phyloP scores from a whole-genome alignment of 2,329 filamentous ascomycete genomes.

The Rasamsonia emersonii region DNA sequence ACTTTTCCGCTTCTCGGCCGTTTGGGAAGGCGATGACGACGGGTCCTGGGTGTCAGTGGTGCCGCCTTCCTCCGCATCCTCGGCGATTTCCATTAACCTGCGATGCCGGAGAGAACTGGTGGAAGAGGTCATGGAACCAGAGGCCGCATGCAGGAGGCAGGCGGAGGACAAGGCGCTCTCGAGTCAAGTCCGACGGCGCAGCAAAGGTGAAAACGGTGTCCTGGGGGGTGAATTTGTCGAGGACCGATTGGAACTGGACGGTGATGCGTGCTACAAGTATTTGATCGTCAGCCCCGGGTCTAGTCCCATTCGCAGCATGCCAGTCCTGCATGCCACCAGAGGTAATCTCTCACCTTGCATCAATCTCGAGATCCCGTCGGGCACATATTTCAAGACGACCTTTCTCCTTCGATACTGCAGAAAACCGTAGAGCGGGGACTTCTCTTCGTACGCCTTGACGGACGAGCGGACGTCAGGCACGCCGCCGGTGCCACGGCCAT shows the following conservation, averaged over 20 bases:
- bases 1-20: slow-evolving; percentile 14
- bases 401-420: slow-evolving; percentile 82
- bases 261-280: slow-evolving; percentile 63
- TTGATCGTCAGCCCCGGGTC: slow-evolving; percentile 1
- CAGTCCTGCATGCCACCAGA: too few species aligned
- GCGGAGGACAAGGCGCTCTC: slow-evolving; percentile 81
- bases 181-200: slow-evolving; percentile 66
- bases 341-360: slow-evolving; percentile 89
- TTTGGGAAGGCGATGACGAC: slow-evolving; percentile 15
- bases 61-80: slow-evolving; percentile 75
- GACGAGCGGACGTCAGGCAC: slow-evolving; percentile 73
- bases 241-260: slow-evolving; percentile 55
- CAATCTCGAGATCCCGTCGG: slow-evolving; percentile 80
- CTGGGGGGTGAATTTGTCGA: slow-evolving; percentile 68
- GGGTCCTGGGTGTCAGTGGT: slow-evolving; percentile 46
- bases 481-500: slow-evolving; percentile 69
- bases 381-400: slow-evolving; percentile 86
- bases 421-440: slow-evolving; percentile 85
- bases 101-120: slow-evolving; percentile 68
- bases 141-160: slow-evolving; percentile 81
- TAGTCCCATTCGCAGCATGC: too few species aligned
- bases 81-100: slow-evolving; percentile 84
- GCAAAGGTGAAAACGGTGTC: slow-evolving; percentile 76
- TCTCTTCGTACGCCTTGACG: slow-evolving; percentile 70
- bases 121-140: slow-evolving; percentile 76